These are phyloP conservation scores for Zoysia matrella DNA, from an alignment of 202 grass and related monocot species.

Conservation along the genomic window DNA sequence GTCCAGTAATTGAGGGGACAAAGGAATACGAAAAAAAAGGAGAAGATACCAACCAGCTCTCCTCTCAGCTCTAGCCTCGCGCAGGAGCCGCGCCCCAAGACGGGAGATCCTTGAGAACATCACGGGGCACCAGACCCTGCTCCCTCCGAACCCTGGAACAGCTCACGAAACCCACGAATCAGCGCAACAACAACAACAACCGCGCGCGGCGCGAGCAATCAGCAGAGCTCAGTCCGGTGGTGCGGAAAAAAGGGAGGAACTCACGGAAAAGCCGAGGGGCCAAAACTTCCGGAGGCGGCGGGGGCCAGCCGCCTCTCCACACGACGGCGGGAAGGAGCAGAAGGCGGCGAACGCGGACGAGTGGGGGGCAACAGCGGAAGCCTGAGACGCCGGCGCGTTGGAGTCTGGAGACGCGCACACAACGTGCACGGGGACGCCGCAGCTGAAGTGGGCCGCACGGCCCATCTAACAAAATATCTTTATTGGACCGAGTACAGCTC, in stretches of 20 bases:
- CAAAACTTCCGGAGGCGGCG: slow-evolving; percentile 30
- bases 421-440: neutral
- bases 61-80: slow-evolving; percentile 34
- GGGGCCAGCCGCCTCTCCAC: slow-evolving; percentile 9
- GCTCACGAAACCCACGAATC: slow-evolving; percentile 19
- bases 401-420: slow-evolving; percentile 7
- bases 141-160: slow-evolving; percentile 52
- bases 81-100: slow-evolving; percentile 54
- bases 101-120: slow-evolving; percentile 72
- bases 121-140: neutral
- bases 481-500: neutral
- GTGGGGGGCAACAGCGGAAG: no score
- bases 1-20: neutral
- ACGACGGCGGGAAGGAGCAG: slow-evolving; percentile 39
- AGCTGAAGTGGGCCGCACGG: neutral
- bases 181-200: slow-evolving; percentile 9
- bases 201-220: neutral
- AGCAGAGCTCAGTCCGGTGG: neutral
- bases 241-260: neutral
- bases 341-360: neutral
- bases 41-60: slow-evolving; percentile 48
- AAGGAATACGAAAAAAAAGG: neutral
- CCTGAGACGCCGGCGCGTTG: slow-evolving; percentile 4
- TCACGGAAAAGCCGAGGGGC: neutral
- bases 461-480: neutral